phyloP scores from a whole-genome alignment of 768 basidiomycete species.

The Rhizopogon salebrosus region DNA sequence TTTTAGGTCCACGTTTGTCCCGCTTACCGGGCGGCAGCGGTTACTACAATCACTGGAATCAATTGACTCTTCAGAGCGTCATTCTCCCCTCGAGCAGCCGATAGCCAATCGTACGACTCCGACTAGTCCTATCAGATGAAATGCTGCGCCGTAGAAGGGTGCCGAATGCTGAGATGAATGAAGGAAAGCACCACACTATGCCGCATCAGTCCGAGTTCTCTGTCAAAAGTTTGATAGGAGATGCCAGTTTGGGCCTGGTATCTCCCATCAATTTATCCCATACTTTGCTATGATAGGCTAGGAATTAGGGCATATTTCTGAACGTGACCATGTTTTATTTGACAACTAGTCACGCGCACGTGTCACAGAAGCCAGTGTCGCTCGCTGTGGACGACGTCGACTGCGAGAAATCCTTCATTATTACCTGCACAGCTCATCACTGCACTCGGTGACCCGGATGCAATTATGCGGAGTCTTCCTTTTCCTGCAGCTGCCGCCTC shows the following conservation, averaged over 20 bases:
- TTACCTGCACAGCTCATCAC: conserved; percentile 13
- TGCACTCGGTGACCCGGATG: conserved; percentile 6
- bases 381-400: conserved; percentile 36
- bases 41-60: background rate
- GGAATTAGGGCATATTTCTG: background rate
- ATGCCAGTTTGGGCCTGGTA: background rate
- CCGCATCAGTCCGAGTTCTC: too few species aligned
- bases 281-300: background rate
- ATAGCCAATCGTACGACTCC: too few species aligned
- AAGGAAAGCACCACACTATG: too few species aligned
- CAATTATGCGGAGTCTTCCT: conserved; percentile 55
- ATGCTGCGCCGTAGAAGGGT: too few species aligned
- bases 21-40: too few species aligned
- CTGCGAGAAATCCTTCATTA: conserved; percentile 18
- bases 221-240: background rate
- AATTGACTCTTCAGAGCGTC: too few species aligned
- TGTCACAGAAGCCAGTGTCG: conserved; percentile 22
- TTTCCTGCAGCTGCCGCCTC: conserved; percentile 38
- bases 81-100: too few species aligned
- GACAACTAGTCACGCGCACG: conserved; percentile 25
- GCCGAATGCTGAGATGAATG: too few species aligned
- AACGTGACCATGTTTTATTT: conserved; percentile 24
- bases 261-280: background rate
- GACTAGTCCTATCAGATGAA: too few species aligned
- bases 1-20: conserved; percentile 10